A percentile compares a stretch with the other conserved stretches of the same genome.
Evolutionary conservation across 1,139 yeast species (phyloP).

Genomic region (Suhomyces taliae): DNA sequence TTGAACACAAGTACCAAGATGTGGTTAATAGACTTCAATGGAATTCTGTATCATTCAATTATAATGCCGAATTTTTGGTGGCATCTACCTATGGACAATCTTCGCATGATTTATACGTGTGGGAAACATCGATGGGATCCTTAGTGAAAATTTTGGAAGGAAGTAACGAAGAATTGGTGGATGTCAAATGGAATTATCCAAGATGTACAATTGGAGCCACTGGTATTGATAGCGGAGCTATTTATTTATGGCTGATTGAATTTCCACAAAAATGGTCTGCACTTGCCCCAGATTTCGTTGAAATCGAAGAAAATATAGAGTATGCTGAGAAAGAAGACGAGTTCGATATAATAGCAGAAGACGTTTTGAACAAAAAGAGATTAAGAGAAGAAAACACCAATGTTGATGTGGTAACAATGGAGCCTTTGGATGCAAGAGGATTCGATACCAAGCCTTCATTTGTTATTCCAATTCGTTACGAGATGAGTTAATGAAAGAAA

Average conservation of each 20-base stretch:
- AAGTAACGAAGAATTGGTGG: conserved; percentile 82
- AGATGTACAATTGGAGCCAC: conserved; percentile 81
- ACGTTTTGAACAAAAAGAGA: conserved; percentile 57
- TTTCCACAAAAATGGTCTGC: conserved; percentile 97
- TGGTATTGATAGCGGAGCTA: conserved; percentile 81
- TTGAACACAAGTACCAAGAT: conserved; percentile 86
- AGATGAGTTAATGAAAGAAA: conserved; percentile 6
- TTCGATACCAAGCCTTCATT: conserved; percentile 45
- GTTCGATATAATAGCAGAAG: conserved; percentile 77
- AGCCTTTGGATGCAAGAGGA: conserved; percentile 70
- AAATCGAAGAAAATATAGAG: conserved; percentile 87
- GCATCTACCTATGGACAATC: conserved; percentile 88
- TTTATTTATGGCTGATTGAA: conserved; percentile 80
- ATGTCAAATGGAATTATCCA: conserved; percentile 81
- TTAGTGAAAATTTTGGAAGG: conserved; percentile 88
- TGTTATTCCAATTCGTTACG: conserved; percentile 46
- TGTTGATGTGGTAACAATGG: conserved; percentile 68
- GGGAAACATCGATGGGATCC: conserved; percentile 92
- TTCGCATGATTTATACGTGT: conserved; percentile 83
- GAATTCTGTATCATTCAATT: conserved; percentile 77
- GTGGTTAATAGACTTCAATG: conserved; percentile 87
- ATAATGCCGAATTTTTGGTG: conserved; percentile 79
- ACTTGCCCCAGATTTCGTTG: conserved; percentile 94
- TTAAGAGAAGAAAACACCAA: conserved; percentile 66
- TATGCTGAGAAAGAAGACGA: conserved; percentile 91